Evolutionary conservation across 2,329 filamentous ascomycete genomes (phyloP).

Genomic region (Aspergillus piperis): DNA sequence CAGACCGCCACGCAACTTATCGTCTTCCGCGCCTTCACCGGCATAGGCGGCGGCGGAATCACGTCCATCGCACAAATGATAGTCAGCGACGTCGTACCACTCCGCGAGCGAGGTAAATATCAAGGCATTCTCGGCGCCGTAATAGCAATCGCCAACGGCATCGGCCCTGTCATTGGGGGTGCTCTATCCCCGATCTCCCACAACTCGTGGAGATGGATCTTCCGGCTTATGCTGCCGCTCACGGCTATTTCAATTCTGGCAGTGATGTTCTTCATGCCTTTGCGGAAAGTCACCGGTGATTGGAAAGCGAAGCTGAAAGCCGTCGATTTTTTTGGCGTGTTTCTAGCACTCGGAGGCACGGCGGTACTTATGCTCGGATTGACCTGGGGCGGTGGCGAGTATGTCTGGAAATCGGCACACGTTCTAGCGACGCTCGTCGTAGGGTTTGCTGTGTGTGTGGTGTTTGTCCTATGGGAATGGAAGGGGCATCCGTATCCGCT

Average conservation of each 20-base stretch:
- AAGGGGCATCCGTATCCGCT: conserved; percentile 32
- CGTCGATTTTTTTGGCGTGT: conserved; percentile 54
- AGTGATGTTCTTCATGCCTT: conserved; percentile 59
- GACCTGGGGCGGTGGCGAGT: conserved; percentile 63
- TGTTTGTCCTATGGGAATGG: conserved; percentile 39
- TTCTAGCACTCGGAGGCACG: conserved; percentile 49
- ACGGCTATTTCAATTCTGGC: conserved; percentile 50
- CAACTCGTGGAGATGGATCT: conserved; percentile 57
- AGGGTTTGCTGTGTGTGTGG: conserved; percentile 40
- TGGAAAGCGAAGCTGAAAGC: conserved; percentile 55
- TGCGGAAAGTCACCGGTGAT: conserved; percentile 56
- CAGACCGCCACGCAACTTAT: conserved; percentile 60
- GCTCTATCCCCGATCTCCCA: conserved; percentile 49
- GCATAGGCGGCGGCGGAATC: conserved; percentile 63
- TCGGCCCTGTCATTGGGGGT: conserved; percentile 58
- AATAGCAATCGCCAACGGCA: conserved; percentile 56
- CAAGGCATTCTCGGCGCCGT: conserved; percentile 59
- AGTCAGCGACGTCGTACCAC: conserved; percentile 60
- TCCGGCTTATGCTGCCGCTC: conserved; percentile 57
- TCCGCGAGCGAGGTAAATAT: conserved; percentile 61
- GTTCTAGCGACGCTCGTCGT: conserved; percentile 58
- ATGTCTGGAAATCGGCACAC: conserved; percentile 57
- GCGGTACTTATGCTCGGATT: conserved; percentile 53
- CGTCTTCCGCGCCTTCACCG: conserved; percentile 60
- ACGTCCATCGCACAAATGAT: conserved; percentile 62